These are phyloP conservation scores for Fusarium sp. DNA, from an alignment of 2,329 filamentous ascomycete species.

Conservation along the genomic window DNA sequence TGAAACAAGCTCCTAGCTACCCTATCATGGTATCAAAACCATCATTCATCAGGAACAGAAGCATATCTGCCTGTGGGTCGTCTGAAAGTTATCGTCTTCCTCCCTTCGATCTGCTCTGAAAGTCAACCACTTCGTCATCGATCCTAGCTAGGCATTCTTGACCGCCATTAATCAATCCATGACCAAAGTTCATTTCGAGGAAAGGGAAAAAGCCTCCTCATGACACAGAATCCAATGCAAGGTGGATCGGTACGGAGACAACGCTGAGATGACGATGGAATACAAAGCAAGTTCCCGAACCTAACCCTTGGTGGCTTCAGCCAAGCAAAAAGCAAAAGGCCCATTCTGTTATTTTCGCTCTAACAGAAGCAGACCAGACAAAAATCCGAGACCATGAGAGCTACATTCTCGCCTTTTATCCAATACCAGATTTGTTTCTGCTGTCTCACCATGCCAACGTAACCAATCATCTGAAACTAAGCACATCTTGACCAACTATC, in stretches of 20 bases:
- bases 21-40: not conserved
- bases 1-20: not conserved
- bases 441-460: not conserved
- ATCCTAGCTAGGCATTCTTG: conserved; percentile 1
- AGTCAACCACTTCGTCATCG: conserved; percentile 8
- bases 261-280: conserved; percentile 15
- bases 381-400: not conserved
- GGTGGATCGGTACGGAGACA: not conserved
- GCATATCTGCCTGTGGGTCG: not conserved
- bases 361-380: conserved; percentile 3
- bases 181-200: not conserved
- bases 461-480: conserved; percentile 16
- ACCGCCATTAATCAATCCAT: conserved; percentile 24
- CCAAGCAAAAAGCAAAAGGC: conserved; percentile 7
- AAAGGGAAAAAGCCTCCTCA: not conserved
- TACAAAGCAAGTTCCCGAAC: conserved; percentile 24
- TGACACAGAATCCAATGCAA: conserved; percentile 6
- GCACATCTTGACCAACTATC: not conserved
- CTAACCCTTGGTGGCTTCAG: not conserved
- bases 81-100: not conserved
- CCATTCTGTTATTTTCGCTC: not conserved
- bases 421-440: not conserved
- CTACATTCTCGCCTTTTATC: not conserved
- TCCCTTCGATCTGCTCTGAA: not conserved
- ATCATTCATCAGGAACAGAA: not conserved